Conservation (phyloP, 2,329 filamentous ascomycete genomes). For the Aspergillus novoparasiticus region DNA sequence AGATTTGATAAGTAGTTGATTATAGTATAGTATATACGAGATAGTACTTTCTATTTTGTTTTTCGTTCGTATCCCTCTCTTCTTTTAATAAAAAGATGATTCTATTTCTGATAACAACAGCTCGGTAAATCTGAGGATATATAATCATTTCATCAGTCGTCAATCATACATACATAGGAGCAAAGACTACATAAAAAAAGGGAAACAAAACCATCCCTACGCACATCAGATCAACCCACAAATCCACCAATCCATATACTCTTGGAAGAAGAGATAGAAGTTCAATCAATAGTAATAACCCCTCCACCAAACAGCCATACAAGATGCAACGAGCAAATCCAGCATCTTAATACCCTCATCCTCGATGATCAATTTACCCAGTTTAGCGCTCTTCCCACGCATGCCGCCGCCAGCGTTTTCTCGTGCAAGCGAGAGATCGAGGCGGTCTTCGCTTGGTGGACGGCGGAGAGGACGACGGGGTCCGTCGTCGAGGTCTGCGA, state of each 20-base stretch:
- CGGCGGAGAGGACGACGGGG: constrained; percentile 26
- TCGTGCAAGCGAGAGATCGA: constrained; percentile 75
- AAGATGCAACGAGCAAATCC: constrained; percentile 86
- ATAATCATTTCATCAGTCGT: constrained; percentile 11
- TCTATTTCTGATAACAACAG: neutral
- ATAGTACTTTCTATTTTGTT: neutral
- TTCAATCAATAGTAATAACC: constrained; percentile 42
- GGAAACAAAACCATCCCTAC: neutral
- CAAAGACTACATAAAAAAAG: neutral
- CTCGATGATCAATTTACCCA: constrained; percentile 89
- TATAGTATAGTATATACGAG: constrained; percentile 2
- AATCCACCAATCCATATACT: constrained; percentile 4
- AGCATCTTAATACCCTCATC: constrained; percentile 94
- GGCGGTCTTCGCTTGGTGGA: constrained; percentile 44
- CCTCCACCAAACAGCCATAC: constrained; percentile 92
- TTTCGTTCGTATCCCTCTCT: neutral
- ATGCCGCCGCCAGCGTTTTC: constrained; percentile 86
- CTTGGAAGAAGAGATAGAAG: constrained; percentile 3
- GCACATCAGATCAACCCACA: neutral
- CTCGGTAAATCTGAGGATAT: neutral
- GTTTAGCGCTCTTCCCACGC: constrained; percentile 81
- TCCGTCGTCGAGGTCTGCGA: constrained; percentile 21
- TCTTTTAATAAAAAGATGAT: neutral
- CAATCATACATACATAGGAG: constrained; percentile 9
- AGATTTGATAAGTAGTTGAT: constrained; percentile 4